Conservation (phyloP, 257 asterid species). For the Fraxinus excelsior region DNA sequence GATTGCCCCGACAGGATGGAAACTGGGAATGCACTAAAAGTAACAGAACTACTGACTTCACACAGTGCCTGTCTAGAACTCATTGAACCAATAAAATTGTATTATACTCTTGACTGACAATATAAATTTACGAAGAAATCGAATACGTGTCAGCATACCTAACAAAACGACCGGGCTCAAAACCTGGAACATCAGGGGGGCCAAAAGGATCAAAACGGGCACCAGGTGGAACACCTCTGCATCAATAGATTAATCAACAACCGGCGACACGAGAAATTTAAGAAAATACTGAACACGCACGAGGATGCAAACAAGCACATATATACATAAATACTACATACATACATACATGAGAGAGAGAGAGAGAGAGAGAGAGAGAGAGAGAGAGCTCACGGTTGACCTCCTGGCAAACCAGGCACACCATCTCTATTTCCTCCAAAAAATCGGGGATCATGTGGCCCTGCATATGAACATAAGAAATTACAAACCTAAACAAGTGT, state of each 20-base stretch:
- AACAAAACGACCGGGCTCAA: slow-evolving; percentile 74
- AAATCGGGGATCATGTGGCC: slow-evolving; percentile 78
- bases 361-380: not conserved
- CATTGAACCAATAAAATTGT: not conserved
- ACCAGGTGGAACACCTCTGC: slow-evolving; percentile 84
- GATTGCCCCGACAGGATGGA: not conserved
- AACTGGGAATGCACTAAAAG: too few relatives aligned
- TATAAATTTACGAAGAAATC: not conserved
- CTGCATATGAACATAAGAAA: slow-evolving; percentile 38
- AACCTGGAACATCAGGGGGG: slow-evolving; percentile 86
- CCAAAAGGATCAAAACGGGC: slow-evolving; percentile 93
- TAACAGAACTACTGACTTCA: not conserved
- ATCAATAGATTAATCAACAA: slow-evolving; percentile 7
- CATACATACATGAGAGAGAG: not conserved
- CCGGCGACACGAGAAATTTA: too few relatives aligned
- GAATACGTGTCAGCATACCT: slow-evolving; percentile 40
- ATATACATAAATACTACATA: not conserved
- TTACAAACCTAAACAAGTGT: not conserved
- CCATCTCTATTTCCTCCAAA: slow-evolving; percentile 52
- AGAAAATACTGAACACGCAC: not conserved
- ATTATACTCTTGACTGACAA: not conserved
- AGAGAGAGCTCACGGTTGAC: slow-evolving; percentile 45
- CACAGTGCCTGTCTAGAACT: not conserved
- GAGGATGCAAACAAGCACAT: too few relatives aligned
- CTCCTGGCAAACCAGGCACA: slow-evolving; percentile 58